phyloP scores from a whole-genome alignment of 2,329 filamentous ascomycete species.

The Fulvia fulva region DNA sequence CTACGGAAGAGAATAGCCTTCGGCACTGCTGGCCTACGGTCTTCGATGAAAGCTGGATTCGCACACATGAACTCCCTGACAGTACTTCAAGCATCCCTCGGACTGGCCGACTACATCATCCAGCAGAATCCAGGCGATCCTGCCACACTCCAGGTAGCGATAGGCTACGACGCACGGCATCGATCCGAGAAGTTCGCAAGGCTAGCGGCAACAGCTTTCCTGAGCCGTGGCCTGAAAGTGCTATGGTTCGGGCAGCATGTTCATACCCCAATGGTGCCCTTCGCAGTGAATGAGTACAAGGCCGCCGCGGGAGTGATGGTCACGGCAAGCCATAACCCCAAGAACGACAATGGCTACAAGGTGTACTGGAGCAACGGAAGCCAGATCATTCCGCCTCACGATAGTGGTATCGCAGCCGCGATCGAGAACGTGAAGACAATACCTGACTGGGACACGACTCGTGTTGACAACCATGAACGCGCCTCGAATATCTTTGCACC shows the following conservation, averaged over 20 bases:
- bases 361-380: conserved; percentile 64
- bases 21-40: conserved; percentile 59
- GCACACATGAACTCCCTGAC: conserved; percentile 42
- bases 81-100: conserved; percentile 55
- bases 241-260: conserved; percentile 55
- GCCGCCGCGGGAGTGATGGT: conserved; percentile 62
- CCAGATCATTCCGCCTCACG: conserved; percentile 62
- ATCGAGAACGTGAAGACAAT: conserved; percentile 56
- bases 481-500: conserved; percentile 38
- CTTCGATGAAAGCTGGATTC: conserved; percentile 64
- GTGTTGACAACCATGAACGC: conserved; percentile 39
- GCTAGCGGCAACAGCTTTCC: conserved; percentile 57
- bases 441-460: conserved; percentile 44
- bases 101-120: conserved; percentile 58
- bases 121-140: conserved; percentile 31
- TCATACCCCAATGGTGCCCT: conserved; percentile 61
- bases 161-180: conserved; percentile 61
- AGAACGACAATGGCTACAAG: conserved; percentile 64
- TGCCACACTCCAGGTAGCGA: conserved; percentile 50
- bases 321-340: conserved; percentile 63
- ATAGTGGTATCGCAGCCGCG: conserved; percentile 54
- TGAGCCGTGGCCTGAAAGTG: conserved; percentile 55
- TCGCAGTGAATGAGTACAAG: conserved; percentile 51
- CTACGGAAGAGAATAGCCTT: conserved; percentile 57
- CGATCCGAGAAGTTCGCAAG: conserved; percentile 60